Evolutionary conservation across 257 asterid genomes (phyloP).

Genomic region (Leptodermis oblonga): DNA sequence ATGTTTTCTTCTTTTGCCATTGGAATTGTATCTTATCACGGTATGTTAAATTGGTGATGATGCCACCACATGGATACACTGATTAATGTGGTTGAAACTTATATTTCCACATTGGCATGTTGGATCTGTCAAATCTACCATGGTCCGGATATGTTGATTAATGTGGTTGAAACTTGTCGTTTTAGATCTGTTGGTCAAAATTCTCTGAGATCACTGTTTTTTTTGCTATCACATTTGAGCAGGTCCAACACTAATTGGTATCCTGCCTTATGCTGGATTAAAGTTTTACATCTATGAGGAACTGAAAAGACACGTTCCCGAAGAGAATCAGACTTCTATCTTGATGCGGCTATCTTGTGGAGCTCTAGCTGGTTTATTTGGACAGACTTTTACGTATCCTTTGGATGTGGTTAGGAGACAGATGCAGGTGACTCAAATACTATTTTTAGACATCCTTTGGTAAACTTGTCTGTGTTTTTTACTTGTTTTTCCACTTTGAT

Average conservation of each 20-base stretch:
- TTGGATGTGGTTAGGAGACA: constrained; percentile 94
- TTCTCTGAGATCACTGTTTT: not conserved
- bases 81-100: not conserved
- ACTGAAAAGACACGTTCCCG: constrained; percentile 76
- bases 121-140: not conserved
- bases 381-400: constrained; percentile 93
- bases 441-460: not conserved
- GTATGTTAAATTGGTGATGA: not conserved
- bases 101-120: not conserved
- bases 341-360: constrained; percentile 84
- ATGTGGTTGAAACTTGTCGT: no score
- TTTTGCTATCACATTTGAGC: constrained; percentile 12
- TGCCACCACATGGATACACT: not conserved
- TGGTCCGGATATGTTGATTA: not conserved
- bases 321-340: constrained; percentile 76
- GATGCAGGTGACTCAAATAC: constrained; percentile 67
- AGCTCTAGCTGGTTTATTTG: constrained; percentile 92
- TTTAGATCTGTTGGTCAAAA: not conserved
- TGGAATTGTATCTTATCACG: not conserved
- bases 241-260: constrained; percentile 95
- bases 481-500: not conserved
- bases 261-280: constrained; percentile 94
- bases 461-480: not conserved
- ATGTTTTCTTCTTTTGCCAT: not conserved
- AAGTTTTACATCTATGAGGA: constrained; percentile 88